Base-by-base conservation (phyloP, 805 yeast species). In the Saccharomyces cerevisiae region DNA sequence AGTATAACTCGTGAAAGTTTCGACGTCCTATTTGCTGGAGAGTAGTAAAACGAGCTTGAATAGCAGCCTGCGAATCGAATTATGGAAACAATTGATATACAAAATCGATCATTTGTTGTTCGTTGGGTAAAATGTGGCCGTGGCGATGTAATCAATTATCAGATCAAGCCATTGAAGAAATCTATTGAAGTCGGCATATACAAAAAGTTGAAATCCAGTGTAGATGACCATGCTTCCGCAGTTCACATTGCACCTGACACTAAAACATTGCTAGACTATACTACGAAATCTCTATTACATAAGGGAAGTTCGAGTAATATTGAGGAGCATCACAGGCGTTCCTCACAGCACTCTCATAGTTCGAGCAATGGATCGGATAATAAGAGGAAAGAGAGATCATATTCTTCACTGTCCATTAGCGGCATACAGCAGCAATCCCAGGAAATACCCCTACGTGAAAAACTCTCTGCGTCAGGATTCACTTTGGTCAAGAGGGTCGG, bases 71-170 rank as follows among this genome's bases (percentile, higher is more conserved):
- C 43, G 11, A 21, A 17, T 36, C 11, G 8, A 36, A 36, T 36
- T 17, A 88, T 90, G 97, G 98, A 92, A 70, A 84, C 90, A 1
- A 79, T 94, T 50, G 97, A 92, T 70, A 82, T 94, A 26, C 96
- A 91, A 62, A 84, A 95, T 50, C 87, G 89, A 69, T 86, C 94
- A 54, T 92, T 88, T 64, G 81, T 90, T 57, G 87, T 91, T 64
- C 89, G 92, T 62, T 94, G 98, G 98, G 83, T 91, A 53, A 80
- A 83, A 57, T 87, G 87, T 6, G 85, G 87, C 0, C 85, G 81
- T 43, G 79, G 82, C 55, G 79, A 84, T 30, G 68, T 76, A 21
- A 79, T 92, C 47, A 80, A 80, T 57, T 92, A 94, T 87, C 91
- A 86, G 65, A 77, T 90, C 51, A 85, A 84, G 62, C 97, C 98